These are phyloP conservation scores for Stropharia rugosoannulata DNA, from an alignment of 768 basidiomycete genomes.

Conservation along the genomic window DNA sequence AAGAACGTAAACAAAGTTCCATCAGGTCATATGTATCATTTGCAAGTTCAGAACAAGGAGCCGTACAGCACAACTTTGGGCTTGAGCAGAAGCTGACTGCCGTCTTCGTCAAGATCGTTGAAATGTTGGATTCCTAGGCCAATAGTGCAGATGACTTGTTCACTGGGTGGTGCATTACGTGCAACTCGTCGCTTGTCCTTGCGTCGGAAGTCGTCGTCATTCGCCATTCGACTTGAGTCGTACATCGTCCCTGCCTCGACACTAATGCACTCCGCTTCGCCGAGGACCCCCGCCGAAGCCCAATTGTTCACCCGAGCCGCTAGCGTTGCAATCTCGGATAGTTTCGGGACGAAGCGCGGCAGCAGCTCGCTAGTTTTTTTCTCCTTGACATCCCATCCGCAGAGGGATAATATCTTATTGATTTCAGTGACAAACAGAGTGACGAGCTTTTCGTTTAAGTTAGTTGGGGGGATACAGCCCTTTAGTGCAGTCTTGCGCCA, in stretches of 20 bases:
- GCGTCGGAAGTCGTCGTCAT: slow-evolving; percentile 20
- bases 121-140: slow-evolving; percentile 28
- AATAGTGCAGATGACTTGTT: slow-evolving; percentile 30
- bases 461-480: slow-evolving; percentile 19
- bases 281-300: slow-evolving; percentile 21
- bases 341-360: slow-evolving; percentile 16
- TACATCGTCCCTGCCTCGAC: slow-evolving; percentile 26
- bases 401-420: slow-evolving; percentile 22
- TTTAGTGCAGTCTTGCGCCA: slow-evolving; percentile 25
- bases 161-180: slow-evolving; percentile 10
- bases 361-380: slow-evolving; percentile 14
- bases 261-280: slow-evolving; percentile 25
- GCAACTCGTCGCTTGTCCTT: slow-evolving; percentile 7
- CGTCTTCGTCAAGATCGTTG: slow-evolving; percentile 10
- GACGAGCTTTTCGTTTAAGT: slow-evolving; percentile 22
- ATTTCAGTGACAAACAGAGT: slow-evolving; percentile 21
- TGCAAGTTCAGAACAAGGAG: slow-evolving; percentile 13
- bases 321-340: slow-evolving; percentile 26
- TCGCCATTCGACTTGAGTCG: slow-evolving; percentile 27
- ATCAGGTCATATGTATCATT: neutral
- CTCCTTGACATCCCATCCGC: slow-evolving; percentile 25
- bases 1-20: neutral
- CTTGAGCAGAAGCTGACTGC: slow-evolving; percentile 21
- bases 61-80: slow-evolving; percentile 28
- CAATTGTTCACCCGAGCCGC: slow-evolving; percentile 31